phyloP scores from a whole-genome alignment of 306 rosid genomes.

The Senna siamea region DNA sequence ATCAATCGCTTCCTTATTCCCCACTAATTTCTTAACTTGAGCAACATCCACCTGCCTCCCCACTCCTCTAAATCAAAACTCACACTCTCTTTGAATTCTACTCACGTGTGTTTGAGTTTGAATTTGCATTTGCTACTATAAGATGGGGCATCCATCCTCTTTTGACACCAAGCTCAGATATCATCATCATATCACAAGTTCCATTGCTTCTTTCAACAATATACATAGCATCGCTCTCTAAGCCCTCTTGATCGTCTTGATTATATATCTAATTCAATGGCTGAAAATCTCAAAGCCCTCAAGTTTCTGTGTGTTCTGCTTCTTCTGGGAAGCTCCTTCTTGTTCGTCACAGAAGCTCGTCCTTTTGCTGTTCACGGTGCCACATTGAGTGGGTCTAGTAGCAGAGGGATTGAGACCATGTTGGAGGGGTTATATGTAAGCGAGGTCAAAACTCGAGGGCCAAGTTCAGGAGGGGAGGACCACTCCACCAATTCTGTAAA shows the following conservation, averaged over 20 bases:
- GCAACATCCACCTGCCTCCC: background rate
- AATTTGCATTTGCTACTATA: background rate
- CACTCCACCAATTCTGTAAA: conserved; percentile 34
- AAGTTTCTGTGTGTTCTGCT: conserved; percentile 25
- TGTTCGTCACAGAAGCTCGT: conserved; percentile 37
- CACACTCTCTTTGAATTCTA: background rate
- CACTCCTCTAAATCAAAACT: background rate
- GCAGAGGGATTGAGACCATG: conserved; percentile 28
- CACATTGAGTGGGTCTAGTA: conserved; percentile 18
- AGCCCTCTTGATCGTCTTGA: no score
- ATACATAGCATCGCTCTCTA: no score
- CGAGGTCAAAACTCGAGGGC: conserved; percentile 44
- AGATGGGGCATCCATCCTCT: background rate
- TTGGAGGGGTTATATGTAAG: conserved; percentile 26
- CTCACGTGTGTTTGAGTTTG: conserved; percentile 9
- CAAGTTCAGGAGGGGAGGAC: conserved; percentile 33
- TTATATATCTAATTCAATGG: conserved; percentile 23
- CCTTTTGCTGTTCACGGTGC: conserved; percentile 13
- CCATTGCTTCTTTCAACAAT: background rate
- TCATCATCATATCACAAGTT: background rate
- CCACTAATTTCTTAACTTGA: background rate
- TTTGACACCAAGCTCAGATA: background rate
- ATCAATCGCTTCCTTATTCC: no score
- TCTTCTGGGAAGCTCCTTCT: background rate
- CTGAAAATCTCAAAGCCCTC: conserved; percentile 7